These are phyloP conservation scores for Afroboletus lepidellus DNA, from an alignment of 1,284 basidiomycete genomes.

Conservation along the genomic window DNA sequence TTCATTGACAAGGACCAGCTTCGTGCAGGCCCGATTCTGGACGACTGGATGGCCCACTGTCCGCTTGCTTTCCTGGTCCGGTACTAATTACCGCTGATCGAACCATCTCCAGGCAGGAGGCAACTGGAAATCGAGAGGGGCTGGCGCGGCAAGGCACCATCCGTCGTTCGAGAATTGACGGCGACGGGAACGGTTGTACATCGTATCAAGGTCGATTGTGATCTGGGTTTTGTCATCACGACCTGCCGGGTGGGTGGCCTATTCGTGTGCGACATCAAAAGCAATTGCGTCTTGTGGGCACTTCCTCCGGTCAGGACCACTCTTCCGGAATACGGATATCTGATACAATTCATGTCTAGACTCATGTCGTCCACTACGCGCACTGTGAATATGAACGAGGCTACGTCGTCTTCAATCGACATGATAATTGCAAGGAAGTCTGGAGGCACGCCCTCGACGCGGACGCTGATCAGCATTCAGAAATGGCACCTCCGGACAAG, in stretches of 20 bases:
- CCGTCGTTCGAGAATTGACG: constrained; percentile 36
- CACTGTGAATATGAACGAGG: constrained; percentile 76
- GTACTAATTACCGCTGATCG: constrained; percentile 10
- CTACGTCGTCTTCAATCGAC: constrained; percentile 61
- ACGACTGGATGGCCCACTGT: constrained; percentile 62
- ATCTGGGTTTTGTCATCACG: constrained; percentile 53
- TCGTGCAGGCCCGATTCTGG: constrained; percentile 29
- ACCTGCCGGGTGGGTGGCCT: constrained; percentile 56
- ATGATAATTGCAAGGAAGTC: constrained; percentile 58
- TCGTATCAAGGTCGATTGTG: constrained; percentile 72
- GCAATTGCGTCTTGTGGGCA: constrained; percentile 52
- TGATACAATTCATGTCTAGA: constrained; percentile 35
- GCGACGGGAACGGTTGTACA: constrained; percentile 47
- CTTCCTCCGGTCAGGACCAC: constrained; percentile 44
- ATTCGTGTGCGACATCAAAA: constrained; percentile 51
- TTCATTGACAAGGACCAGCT: constrained; percentile 39
- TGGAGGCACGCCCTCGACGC: constrained; percentile 52
- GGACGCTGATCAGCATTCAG: constrained; percentile 24
- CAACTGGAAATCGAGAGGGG: constrained; percentile 46
- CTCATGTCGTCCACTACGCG: constrained; percentile 53
- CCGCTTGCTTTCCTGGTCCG: constrained; percentile 28
- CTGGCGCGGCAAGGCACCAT: constrained; percentile 54
- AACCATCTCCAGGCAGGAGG: constrained; percentile 40
- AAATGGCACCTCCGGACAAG: constrained; percentile 37
- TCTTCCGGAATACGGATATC: not conserved